Evolutionary conservation across 2,329 filamentous ascomycete genomes (phyloP), one percentile per base, ranked within the genome.

Genomic region (Hymenoscyphus occultus): DNA sequence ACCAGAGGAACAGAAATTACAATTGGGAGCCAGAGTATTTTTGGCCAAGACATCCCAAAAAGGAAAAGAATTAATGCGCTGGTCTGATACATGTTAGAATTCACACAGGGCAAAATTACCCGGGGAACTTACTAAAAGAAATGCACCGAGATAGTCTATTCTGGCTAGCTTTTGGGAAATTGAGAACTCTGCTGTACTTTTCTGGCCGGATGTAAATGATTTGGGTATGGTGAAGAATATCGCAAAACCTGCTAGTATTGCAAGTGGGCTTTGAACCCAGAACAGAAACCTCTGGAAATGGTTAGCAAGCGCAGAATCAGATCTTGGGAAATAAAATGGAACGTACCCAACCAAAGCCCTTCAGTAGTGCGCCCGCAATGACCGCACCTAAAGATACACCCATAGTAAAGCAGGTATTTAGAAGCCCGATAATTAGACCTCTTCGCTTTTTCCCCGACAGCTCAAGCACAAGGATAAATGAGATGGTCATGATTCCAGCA

Each of bases 391-490:
- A 81, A 0, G 89, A 87, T 4, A 93, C 82, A 2, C 90, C 91
- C 13, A 85, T 79, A 0, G 90, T 93, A 74, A 90, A 90, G 0
- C 87, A 86, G 0, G 88, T 83, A 71, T 94, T 95, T 22, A 91
- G 81, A 51, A 92, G 76, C 0, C 91, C 92, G 67, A 96, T 85
- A 64, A 87, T 90, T 22, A 95, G 69, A 0, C 92, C 92, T 64
- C 92, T 82, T 4, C 85, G 82, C 68, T 86, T 86, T 67, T 86
- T 84, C 28, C 83, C 86, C 0, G 88, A 84, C 67, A 95, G 78
- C 74, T 94, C 89, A n/a, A 95, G 82, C 0, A 91, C 86, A 28
- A 94, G 80, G 59, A 96, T 91, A 58, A 92, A 86, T 0, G 88
- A 84, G 6, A 93, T 83, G 0, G 89, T 89, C 78, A 92, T 85